Conservation (phyloP, 2,329 filamentous ascomycete species). For the Alternaria rosae region DNA sequence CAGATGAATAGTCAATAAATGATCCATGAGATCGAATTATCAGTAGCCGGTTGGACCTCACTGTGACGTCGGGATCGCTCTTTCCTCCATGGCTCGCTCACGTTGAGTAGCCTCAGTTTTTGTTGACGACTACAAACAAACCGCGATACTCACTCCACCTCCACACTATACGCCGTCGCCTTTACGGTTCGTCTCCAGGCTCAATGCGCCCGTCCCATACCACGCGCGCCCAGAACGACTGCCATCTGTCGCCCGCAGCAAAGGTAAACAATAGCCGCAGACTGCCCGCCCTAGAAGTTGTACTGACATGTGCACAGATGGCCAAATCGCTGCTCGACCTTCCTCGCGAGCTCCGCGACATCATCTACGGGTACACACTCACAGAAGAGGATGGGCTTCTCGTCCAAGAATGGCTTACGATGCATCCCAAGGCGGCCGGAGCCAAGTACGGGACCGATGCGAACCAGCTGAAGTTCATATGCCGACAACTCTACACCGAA, state of each 20-base stretch:
- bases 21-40: not conserved
- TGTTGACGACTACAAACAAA: not conserved
- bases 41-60: not conserved
- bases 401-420: too few relatives aligned
- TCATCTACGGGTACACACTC: conserved; percentile 2
- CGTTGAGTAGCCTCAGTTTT: not conserved
- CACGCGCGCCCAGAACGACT: not conserved
- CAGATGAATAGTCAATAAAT: not conserved
- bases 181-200: accelerated
- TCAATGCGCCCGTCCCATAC: accelerated
- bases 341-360: conserved; percentile 1
- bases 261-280: not conserved
- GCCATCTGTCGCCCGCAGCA: accelerated
- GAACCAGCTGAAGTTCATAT: not conserved
- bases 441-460: too few relatives aligned
- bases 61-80: not conserved
- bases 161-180: accelerated
- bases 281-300: not conserved
- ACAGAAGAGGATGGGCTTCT: not conserved
- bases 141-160: not conserved
- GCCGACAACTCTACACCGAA: not conserved
- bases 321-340: not conserved
- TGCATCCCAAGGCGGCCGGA: too few relatives aligned
- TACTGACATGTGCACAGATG: not conserved
- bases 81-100: not conserved